Evolutionary conservation across 2,329 filamentous ascomycete genomes (phyloP).

Genomic region (Ilyonectria robusta): DNA sequence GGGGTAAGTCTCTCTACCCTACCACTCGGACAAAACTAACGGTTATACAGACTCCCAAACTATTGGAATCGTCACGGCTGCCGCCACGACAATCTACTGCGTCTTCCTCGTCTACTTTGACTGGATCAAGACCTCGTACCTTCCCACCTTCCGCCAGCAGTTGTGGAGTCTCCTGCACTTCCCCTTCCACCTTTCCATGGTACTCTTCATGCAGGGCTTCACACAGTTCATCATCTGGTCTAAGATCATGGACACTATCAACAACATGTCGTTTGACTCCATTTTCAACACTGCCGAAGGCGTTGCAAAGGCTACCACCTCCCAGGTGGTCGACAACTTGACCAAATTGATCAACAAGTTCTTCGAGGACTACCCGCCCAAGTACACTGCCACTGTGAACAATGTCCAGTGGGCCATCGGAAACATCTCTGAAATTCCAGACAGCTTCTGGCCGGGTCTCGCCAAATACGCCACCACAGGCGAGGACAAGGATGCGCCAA

Average conservation of each 20-base stretch:
- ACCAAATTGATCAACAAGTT: constrained; percentile 37
- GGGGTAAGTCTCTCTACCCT: constrained; percentile 50
- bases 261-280: constrained; percentile 33
- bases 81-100: constrained; percentile 59
- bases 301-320: constrained; percentile 39
- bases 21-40: constrained; percentile 17
- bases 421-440: constrained; percentile 48
- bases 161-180: constrained; percentile 72
- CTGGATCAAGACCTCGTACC: constrained; percentile 75
- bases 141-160: constrained; percentile 70
- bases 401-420: constrained; percentile 44
- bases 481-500: constrained; percentile 17
- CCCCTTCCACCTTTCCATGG: constrained; percentile 74
- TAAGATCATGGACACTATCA: constrained; percentile 54
- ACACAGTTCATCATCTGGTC: constrained; percentile 69
- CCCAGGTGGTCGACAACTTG: constrained; percentile 35
- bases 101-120: constrained; percentile 68
- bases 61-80: constrained; percentile 58
- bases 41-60: constrained; percentile 50
- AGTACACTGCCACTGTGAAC: constrained; percentile 36
- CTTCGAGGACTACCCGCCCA: constrained; percentile 48
- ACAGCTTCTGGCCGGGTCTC: constrained; percentile 47
- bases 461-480: constrained; percentile 24
- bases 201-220: constrained; percentile 74
- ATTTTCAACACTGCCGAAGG: constrained; percentile 29